Conservation (phyloP, 495 filamentous ascomycete species). For the Hypomontagnella submonticulosa region DNA sequence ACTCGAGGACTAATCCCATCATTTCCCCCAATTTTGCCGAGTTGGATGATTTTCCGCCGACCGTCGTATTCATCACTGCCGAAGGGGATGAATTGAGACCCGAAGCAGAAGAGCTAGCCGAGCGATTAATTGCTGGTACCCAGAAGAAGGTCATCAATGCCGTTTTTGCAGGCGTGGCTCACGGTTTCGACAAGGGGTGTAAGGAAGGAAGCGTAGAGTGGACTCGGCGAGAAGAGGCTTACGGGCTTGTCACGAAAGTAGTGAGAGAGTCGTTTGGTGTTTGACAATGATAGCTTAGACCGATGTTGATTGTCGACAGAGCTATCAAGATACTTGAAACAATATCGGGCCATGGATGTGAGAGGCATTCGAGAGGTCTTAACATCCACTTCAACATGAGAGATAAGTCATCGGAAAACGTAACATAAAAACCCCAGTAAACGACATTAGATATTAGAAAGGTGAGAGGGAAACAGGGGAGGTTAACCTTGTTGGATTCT, state of each 20-base stretch:
- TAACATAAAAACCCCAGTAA: too few relatives aligned
- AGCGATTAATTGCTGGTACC: not conserved
- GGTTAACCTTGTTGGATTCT: too few relatives aligned
- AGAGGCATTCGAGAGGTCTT: too few relatives aligned
- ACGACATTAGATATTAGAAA: too few relatives aligned
- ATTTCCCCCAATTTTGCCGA: constrained; percentile 27
- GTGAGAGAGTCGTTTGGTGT: constrained; percentile 1
- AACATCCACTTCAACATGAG: too few relatives aligned
- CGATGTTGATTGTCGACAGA: too few relatives aligned
- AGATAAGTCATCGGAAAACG: too few relatives aligned
- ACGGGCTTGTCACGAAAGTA: constrained; percentile 9
- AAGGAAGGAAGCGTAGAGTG: constrained; percentile 14
- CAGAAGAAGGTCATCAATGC: constrained; percentile 15
- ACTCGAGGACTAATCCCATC: constrained; percentile 15
- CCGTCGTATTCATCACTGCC: constrained; percentile 20
- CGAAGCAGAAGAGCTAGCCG: constrained; percentile 13
- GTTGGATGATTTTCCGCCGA: constrained; percentile 19
- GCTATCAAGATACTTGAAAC: too few relatives aligned
- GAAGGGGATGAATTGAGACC: constrained; percentile 28
- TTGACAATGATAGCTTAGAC: too few relatives aligned
- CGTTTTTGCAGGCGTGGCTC: constrained; percentile 14
- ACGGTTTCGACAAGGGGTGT: constrained; percentile 25
- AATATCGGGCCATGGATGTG: too few relatives aligned
- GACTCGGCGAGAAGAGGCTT: constrained; percentile 14
- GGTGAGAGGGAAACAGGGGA: too few relatives aligned